Base-by-base conservation (phyloP, 306 rosid species). In the Castanea sativa region DNA sequence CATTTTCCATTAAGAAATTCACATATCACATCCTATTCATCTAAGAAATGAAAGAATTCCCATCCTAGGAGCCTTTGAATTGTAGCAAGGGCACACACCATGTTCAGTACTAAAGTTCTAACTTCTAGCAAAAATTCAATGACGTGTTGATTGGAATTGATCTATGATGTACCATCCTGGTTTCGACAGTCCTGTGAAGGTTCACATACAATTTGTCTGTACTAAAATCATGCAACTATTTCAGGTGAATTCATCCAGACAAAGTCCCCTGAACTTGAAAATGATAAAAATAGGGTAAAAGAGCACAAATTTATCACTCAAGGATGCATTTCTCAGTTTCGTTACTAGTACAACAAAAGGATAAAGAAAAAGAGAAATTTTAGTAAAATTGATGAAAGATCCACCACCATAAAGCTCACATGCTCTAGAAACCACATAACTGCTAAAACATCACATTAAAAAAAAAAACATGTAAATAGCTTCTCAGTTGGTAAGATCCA, bases 401-500 rank as follows among this genome's bases (percentile, higher is more conserved):
- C 78, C 69, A 20, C 51, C 14, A 70, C 52, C 29, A 35, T 21
- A 56, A 18, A 55, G 71, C 70, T 64, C 78, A 72, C 57, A 73
- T 23, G 74, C 57, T 74, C 56, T 73, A 76, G 33, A n/a, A 53
- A 79, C 67, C 69, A 51, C 72, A 74, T 29, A 80, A 59, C 49
- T 3, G 33, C 6, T 20, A 55, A 55, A 23, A 33, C 55, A 33
- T 55, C 67, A n/a, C 12, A 75, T 23, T 41, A 41, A 41, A 41
- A 55, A 11, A 11, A 41, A 43, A 43, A 30, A 18, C 30, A 56
- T 33, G 25, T 38, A 4, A 13, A 32, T 35, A 68, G 25, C 45
- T 27, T 52, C 29, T 89, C 88, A 94, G 86, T 63, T 92, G 67
- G 97, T 92, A 13, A 94, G 89, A 87, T 94, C 98, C 98, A 92